Percentiles rank a stretch among this genome's conserved stretches.
phyloP scores from a whole-genome alignment of 2,329 filamentous ascomycete genomes.

The Nemania bipapillata region DNA sequence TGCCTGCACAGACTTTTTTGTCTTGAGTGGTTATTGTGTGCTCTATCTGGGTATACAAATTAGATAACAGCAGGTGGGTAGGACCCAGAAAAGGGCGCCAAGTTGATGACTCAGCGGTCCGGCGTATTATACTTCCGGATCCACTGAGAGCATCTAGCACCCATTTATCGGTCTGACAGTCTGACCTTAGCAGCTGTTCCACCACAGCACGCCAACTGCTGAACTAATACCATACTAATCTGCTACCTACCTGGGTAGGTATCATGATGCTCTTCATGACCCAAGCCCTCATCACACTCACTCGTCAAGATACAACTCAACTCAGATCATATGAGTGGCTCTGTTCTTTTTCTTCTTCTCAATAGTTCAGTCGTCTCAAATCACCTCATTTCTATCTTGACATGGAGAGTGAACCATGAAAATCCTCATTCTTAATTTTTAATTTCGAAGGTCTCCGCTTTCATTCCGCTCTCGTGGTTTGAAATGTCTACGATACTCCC shows the following conservation, averaged over 20 bases:
- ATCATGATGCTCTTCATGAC: slow-evolving; percentile 3
- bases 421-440: not conserved
- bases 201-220: not conserved
- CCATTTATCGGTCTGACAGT: too few species aligned
- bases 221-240: too few species aligned
- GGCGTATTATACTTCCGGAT: slow-evolving; percentile 28
- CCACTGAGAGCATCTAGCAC: too few species aligned
- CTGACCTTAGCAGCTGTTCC: not conserved
- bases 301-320: slow-evolving; percentile 5
- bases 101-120: not conserved
- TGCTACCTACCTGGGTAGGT: not conserved
- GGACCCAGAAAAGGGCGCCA: too few species aligned
- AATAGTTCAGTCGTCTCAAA: not conserved
- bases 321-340: not conserved
- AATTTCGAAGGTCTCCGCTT: not conserved
- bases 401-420: slow-evolving; percentile 6
- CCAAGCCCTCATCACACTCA: slow-evolving; percentile 15
- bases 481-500: slow-evolving; percentile 43
- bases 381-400: not conserved
- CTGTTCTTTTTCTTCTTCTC: not conserved
- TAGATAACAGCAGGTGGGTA: too few species aligned
- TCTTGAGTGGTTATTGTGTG: not conserved
- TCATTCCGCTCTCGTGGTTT: slow-evolving; percentile 11
- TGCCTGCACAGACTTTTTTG: not conserved
- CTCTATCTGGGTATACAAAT: too few species aligned